A percentile compares a stretch with the other conserved stretches of the same genome.
Evolutionary conservation across 345 rosid species (phyloP).

Genomic region (Camelina neglecta): DNA sequence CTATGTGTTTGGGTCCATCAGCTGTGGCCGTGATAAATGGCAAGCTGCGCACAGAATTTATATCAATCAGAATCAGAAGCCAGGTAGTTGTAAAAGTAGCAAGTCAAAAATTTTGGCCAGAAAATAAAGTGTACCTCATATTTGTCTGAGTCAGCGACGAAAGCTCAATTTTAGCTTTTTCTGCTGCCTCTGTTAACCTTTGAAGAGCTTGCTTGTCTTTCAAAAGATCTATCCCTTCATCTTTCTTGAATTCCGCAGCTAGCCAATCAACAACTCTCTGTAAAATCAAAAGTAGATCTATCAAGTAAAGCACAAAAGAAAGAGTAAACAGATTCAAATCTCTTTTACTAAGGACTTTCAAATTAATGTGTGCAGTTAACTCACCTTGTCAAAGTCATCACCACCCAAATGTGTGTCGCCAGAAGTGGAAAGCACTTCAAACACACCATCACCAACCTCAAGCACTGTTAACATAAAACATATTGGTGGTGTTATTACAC

Average conservation of each 20-base stretch:
- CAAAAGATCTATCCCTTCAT: constrained; percentile 94
- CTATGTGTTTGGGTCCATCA: constrained; percentile 98
- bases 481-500: not conserved
- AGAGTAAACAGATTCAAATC: not conserved
- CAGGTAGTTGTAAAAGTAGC: not conserved
- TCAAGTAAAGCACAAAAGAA: not conserved
- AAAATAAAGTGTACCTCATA: constrained; percentile 56
- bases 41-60: constrained; percentile 55
- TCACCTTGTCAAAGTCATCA: constrained; percentile 96
- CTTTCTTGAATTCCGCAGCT: constrained; percentile 68
- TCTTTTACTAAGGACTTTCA: not conserved
- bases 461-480: constrained; percentile 57
- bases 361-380: not conserved
- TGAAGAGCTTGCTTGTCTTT: constrained; percentile 99
- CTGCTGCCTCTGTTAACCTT: constrained; percentile 91
- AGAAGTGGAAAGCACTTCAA: constrained; percentile 97
- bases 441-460: constrained; percentile 99
- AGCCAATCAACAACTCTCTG: constrained; percentile 99
- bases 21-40: constrained; percentile 99
- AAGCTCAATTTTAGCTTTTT: constrained; percentile 97
- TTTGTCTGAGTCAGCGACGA: constrained; percentile 91
- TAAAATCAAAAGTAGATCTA: not conserved
- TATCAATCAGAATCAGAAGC: not conserved
- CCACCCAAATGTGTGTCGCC: constrained; percentile 99
- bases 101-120: not conserved